Evolutionary conservation across 1,284 basidiomycete species (phyloP).

Genomic region (Ustilago bromivora): DNA sequence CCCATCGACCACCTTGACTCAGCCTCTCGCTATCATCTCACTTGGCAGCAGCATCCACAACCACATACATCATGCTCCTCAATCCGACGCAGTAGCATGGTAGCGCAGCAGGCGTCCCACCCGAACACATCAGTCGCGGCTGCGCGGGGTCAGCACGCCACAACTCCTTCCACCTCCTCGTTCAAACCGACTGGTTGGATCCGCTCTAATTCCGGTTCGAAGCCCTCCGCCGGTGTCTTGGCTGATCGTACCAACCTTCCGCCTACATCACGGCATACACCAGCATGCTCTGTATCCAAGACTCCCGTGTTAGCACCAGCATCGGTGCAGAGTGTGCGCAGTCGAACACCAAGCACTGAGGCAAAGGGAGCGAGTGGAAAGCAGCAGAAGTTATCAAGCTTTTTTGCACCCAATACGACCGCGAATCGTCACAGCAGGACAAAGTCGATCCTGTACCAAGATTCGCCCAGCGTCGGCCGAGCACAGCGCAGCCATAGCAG

Average conservation of each 20-base stretch:
- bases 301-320: neutral
- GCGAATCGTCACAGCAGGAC: neutral
- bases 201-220: constrained; percentile 24
- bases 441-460: neutral
- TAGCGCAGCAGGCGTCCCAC: constrained; percentile 1
- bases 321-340: neutral
- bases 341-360: constrained; percentile 8
- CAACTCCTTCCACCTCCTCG: constrained; percentile 16
- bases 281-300: constrained; percentile 10
- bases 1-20: neutral
- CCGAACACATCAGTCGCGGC: constrained; percentile 3
- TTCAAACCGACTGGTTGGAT: constrained; percentile 50
- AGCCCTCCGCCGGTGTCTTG: constrained; percentile 8
- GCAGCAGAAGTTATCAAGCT: constrained; percentile 39
- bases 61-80: neutral
- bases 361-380: constrained; percentile 1
- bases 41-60: neutral
- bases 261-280: constrained; percentile 6
- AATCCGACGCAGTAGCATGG: neutral
- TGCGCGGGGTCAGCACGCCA: constrained; percentile 1
- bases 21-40: neutral
- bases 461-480: constrained; percentile 21
- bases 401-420: constrained; percentile 37
- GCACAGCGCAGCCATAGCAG: constrained; percentile 3
- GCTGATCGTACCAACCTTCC: constrained; percentile 29